Evolutionary conservation across 2,329 filamentous ascomycete genomes (phyloP).

Genomic region (Neocatenulostroma microsporum): DNA sequence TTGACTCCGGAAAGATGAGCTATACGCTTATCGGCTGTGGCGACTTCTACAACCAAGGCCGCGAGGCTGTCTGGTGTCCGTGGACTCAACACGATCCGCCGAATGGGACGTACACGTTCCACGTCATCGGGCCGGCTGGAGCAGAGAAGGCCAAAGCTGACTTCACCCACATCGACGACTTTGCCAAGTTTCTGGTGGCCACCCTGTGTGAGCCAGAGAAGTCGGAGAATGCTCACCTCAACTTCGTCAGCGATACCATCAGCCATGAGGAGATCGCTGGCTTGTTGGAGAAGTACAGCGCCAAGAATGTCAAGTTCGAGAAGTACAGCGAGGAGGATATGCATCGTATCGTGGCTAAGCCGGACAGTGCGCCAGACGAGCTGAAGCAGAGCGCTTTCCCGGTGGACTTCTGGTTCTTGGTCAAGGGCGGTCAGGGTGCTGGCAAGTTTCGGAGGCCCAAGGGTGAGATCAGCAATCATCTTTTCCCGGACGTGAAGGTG

Average conservation of each 20-base stretch:
- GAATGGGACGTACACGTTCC: background rate
- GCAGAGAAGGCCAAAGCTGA: constrained; percentile 2
- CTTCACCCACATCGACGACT: constrained; percentile 5
- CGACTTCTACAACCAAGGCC: constrained; percentile 4
- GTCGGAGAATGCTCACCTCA: constrained; percentile 2
- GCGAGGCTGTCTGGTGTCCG: constrained; percentile 3
- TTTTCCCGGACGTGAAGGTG: constrained; percentile 3
- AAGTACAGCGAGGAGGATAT: background rate
- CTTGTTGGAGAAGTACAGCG: constrained; percentile 4
- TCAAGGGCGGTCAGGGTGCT: constrained; percentile 1
- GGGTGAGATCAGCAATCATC: constrained; percentile 1
- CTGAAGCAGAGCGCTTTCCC: constrained; percentile 1
- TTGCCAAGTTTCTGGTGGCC: constrained; percentile 1
- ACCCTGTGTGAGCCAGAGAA: constrained; percentile 3
- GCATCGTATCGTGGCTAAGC: background rate
- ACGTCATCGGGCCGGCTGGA: background rate
- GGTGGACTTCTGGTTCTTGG: constrained; percentile 1
- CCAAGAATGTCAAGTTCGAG: constrained; percentile 1
- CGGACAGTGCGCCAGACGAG: background rate
- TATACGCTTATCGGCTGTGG: constrained; percentile 5
- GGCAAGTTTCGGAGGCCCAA: constrained; percentile 3
- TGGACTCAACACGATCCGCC: constrained; percentile 2
- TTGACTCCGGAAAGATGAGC: constrained; percentile 1
- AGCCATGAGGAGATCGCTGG: background rate
- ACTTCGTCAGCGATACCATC: constrained; percentile 4